Conservation (phyloP, 345 rosid genomes). For the Gossypium thurberi region DNA sequence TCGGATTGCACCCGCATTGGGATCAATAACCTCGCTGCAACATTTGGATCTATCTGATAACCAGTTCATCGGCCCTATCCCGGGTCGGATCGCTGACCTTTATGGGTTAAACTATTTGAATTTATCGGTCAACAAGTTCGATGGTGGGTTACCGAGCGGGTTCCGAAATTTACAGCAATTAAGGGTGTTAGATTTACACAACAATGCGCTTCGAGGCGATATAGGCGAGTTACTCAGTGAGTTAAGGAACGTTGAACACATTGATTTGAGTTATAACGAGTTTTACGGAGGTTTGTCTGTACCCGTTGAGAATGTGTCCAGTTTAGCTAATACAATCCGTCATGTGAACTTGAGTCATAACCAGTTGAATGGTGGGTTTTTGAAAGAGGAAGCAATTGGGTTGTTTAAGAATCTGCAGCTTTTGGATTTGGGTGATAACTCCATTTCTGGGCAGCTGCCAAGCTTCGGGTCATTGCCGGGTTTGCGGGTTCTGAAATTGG, state of each 20-base stretch:
- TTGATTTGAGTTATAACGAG: conserved; percentile 73
- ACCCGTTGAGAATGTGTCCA: conserved; percentile 43
- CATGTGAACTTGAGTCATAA: conserved; percentile 67
- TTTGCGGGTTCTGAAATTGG: conserved; percentile 49
- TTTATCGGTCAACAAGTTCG: conserved; percentile 57
- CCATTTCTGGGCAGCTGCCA: conserved; percentile 60
- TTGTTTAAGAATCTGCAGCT: conserved; percentile 63
- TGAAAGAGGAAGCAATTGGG: conserved; percentile 37
- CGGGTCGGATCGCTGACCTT: conserved; percentile 65
- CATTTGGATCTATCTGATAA: conserved; percentile 76
- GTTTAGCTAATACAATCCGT: conserved; percentile 62
- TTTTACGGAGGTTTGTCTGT: conserved; percentile 54
- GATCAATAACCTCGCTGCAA: conserved; percentile 53
- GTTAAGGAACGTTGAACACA: conserved; percentile 54
- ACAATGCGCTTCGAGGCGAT: conserved; percentile 52
- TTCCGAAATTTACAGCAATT: conserved; percentile 74
- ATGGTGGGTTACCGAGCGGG: conserved; percentile 63
- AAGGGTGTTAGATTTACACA: conserved; percentile 60
- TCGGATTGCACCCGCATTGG: conserved; percentile 68
- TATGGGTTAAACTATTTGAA: conserved; percentile 65
- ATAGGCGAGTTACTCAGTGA: conserved; percentile 42
- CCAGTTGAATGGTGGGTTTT: conserved; percentile 45
- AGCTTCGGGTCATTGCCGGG: conserved; percentile 45
- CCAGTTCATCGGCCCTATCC: conserved; percentile 75
- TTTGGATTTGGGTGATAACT: conserved; percentile 52